These are phyloP conservation scores for Sisymbrium irio DNA, from an alignment of 345 rosid genomes.

Conservation along the genomic window DNA sequence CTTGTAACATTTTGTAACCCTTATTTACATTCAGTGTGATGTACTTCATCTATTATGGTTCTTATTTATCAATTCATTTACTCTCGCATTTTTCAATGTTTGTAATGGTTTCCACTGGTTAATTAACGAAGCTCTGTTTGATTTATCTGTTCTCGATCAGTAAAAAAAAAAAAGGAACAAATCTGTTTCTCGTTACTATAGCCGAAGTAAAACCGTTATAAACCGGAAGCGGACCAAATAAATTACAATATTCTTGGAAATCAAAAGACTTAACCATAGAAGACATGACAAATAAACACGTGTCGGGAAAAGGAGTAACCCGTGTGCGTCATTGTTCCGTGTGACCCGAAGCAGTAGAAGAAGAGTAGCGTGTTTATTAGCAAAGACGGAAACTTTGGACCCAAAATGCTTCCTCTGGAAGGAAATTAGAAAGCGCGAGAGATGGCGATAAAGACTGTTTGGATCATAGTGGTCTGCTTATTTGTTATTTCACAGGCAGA, in stretches of 20 bases:
- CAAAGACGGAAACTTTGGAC: neutral
- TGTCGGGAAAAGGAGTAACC: neutral
- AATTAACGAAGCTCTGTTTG: neutral
- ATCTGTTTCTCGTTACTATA: neutral
- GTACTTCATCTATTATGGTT: neutral
- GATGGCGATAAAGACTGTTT: constrained; percentile 25
- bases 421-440: constrained; percentile 22
- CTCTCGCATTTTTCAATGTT: neutral
- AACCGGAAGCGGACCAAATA: constrained; percentile 5
- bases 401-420: neutral
- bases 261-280: neutral
- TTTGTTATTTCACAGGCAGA: constrained; percentile 37
- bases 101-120: neutral
- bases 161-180: neutral
- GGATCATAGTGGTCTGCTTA: constrained; percentile 24
- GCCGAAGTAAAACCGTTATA: neutral
- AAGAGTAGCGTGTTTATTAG: neutral
- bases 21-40: neutral
- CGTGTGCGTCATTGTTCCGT: neutral
- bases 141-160: neutral
- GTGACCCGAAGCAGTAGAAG: neutral
- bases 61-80: neutral
- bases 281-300: constrained; percentile 4
- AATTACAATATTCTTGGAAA: neutral
- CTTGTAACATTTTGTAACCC: neutral